Evolutionary conservation across 1,284 basidiomycete genomes (phyloP).

Genomic region (Rhodotorula sp.): DNA sequence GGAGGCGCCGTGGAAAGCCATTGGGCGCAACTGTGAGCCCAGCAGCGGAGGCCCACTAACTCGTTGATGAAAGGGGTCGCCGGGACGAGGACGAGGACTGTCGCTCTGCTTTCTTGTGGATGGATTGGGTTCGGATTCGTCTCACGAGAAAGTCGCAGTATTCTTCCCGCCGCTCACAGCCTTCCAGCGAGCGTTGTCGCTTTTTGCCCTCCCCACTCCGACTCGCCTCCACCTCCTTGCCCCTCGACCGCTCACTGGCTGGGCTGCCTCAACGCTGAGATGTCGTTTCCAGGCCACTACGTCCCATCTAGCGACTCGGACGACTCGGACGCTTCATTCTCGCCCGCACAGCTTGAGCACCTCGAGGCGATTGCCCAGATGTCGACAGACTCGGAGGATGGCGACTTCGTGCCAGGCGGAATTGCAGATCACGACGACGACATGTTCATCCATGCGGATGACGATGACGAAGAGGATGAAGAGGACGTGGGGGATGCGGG

Average conservation of each 20-base stretch:
- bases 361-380: constrained; percentile 37
- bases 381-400: constrained; percentile 31
- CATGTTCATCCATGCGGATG: constrained; percentile 2
- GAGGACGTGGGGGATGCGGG: background rate
- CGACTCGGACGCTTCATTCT: constrained; percentile 8
- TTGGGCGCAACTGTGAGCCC: too few species aligned
- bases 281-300: constrained; percentile 17
- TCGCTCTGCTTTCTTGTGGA: too few species aligned
- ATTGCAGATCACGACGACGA: background rate
- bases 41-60: too few species aligned
- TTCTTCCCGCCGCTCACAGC: too few species aligned
- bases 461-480: constrained; percentile 14
- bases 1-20: background rate
- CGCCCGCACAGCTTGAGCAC: background rate
- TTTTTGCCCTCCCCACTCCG: background rate
- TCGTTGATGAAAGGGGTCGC: too few species aligned
- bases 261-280: background rate
- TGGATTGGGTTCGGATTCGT: too few species aligned
- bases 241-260: background rate
- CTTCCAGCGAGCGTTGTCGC: too few species aligned
- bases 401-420: constrained; percentile 8
- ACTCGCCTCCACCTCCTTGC: background rate
- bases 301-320: background rate
- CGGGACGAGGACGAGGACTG: too few species aligned
- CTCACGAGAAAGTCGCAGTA: too few species aligned